These are phyloP conservation scores for Tribonema minus DNA, from an alignment of 108 stramenopile genomes.

Conservation along the genomic window DNA sequence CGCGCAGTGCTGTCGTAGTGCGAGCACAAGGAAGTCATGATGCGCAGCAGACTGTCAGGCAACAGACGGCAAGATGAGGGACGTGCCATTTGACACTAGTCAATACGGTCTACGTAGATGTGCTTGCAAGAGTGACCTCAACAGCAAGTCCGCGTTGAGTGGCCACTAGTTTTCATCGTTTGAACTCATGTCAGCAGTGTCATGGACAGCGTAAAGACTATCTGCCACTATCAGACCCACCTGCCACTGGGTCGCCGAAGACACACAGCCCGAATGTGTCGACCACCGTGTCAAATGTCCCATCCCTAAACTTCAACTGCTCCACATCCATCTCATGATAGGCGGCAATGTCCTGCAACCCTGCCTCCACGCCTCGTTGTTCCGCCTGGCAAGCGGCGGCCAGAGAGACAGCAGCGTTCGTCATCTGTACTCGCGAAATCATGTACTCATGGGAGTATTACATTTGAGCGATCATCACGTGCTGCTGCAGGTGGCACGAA, in stretches of 20 bases:
- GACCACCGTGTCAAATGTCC: slow-evolving; percentile 23
- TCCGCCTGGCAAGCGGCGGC: background rate
- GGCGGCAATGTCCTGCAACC: background rate
- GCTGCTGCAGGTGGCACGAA: too few relatives aligned
- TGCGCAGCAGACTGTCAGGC: background rate
- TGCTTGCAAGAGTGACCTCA: background rate
- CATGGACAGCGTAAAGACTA: background rate
- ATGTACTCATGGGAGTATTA: background rate
- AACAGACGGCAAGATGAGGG: background rate
- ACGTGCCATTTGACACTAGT: background rate
- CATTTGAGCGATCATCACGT: too few relatives aligned
- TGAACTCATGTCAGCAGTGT: background rate
- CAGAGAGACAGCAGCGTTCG: background rate
- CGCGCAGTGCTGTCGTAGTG: slow-evolving; percentile 8
- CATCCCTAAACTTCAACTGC: slow-evolving; percentile 2
- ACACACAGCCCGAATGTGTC: slow-evolving; percentile 43
- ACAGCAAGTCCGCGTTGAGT: background rate
- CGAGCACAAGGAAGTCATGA: background rate
- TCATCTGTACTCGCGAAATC: background rate
- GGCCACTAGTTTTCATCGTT: background rate
- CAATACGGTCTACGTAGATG: background rate
- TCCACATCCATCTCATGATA: slow-evolving; percentile 37
- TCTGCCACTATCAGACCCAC: background rate
- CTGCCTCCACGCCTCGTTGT: background rate
- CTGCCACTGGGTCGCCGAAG: slow-evolving; percentile 15